Evolutionary conservation across 148 eudicot genomes (phyloP).

Genomic region (Pouteria glomerata): DNA sequence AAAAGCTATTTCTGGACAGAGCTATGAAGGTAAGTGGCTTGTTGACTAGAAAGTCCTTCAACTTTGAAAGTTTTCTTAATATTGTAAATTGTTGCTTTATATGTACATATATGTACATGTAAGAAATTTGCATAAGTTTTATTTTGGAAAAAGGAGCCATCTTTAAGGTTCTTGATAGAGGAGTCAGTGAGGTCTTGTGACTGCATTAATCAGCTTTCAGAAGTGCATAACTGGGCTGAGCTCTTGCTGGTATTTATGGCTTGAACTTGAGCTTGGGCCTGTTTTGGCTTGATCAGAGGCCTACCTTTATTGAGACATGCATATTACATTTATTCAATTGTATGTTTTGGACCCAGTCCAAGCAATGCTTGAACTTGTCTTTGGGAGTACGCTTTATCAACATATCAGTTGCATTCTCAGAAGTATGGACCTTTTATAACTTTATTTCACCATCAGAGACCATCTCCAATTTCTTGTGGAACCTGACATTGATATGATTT

Average conservation of each 20-base stretch:
- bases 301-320: not conserved
- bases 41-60: not conserved
- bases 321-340: not conserved
- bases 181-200: not conserved
- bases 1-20: conserved; percentile 77
- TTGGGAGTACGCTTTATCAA: no score
- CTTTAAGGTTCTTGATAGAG: not conserved
- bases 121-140: not conserved
- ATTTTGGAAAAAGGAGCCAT: not conserved
- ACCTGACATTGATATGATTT: no score
- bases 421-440: no score
- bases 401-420: no score
- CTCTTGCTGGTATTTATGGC: not conserved
- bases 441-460: no score
- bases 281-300: not conserved
- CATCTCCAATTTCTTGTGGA: no score
- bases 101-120: no score
- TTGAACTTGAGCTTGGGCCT: not conserved
- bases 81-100: not conserved
- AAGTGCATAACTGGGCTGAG: conserved; percentile 9
- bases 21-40: conserved; percentile 68
- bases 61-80: conserved; percentile 1
- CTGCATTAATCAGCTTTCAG: no score
- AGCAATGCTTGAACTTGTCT: no score
- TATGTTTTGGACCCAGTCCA: no score